Percentiles rank a stretch among this genome's conserved stretches.
phyloP scores from a whole-genome alignment of 2,329 filamentous ascomycete genomes.

The Aspergillus texensis region DNA sequence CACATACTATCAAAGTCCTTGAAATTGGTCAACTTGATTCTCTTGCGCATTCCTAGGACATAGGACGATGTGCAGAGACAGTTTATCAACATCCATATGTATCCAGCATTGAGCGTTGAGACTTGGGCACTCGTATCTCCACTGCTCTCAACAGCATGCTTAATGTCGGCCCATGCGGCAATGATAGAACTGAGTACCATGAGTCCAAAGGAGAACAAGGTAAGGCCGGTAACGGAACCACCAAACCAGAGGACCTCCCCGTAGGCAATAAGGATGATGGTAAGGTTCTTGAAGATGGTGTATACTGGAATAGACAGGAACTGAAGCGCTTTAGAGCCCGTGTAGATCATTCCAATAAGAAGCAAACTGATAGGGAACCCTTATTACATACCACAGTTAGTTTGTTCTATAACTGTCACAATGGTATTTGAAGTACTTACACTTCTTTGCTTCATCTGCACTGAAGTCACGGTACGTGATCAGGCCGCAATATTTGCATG shows the following conservation, averaged over 20 bases:
- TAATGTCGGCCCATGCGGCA: conserved; percentile 96
- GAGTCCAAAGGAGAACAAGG: conserved; percentile 89
- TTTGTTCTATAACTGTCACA: conserved; percentile 2
- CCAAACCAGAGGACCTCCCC: conserved; percentile 99
- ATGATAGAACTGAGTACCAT: conserved; percentile 96
- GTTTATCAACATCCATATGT: conserved; percentile 97
- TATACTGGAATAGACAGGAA: conserved; percentile 97
- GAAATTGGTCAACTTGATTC: conserved; percentile 99
- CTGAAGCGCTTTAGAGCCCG: conserved; percentile 90
- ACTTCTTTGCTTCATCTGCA: conserved; percentile 85
- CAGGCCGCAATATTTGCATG: conserved; percentile 77
- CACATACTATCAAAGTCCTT: conserved; percentile 98
- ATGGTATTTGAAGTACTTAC: conserved; percentile 55
- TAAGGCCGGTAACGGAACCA: conserved; percentile 82
- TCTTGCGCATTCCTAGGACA: conserved; percentile 91
- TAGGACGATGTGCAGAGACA: conserved; percentile 93
- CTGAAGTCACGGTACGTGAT: conserved; percentile 88
- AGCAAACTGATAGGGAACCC: conserved; percentile 97
- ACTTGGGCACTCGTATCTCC: conserved; percentile 72
- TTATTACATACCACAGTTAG: conserved; percentile 39
- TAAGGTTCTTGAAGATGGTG: conserved; percentile 99
- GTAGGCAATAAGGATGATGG: conserved; percentile 97
- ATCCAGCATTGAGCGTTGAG: conserved; percentile 89
- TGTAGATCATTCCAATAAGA: conserved; percentile 99
- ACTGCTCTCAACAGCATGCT: conserved; percentile 73